These are phyloP conservation scores for Candida nanaspora DNA, from an alignment of 805 yeast species.

Conservation along the genomic window DNA sequence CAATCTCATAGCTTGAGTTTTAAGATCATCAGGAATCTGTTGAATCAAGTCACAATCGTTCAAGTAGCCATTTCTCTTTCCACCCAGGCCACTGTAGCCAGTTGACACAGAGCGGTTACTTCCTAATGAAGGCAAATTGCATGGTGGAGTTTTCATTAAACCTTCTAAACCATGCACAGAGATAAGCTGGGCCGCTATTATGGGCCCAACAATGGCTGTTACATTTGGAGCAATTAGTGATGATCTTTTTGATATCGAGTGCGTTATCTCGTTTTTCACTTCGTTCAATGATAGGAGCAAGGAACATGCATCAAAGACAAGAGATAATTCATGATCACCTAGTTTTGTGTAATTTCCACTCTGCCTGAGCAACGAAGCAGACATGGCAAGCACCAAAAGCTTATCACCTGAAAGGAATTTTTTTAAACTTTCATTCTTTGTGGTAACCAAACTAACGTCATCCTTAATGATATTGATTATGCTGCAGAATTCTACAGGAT, in stretches of 20 bases:
- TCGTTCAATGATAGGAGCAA: slow-evolving; percentile 38
- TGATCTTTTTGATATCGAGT: slow-evolving; percentile 50
- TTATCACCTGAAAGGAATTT: slow-evolving; percentile 53
- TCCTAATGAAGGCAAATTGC: slow-evolving; percentile 79
- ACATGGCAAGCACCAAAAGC: slow-evolving; percentile 64
- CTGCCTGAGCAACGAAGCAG: slow-evolving; percentile 47
- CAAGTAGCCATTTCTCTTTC: slow-evolving; percentile 63
- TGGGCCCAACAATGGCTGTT: slow-evolving; percentile 62
- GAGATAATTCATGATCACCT: slow-evolving; percentile 24
- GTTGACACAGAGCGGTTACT: slow-evolving; percentile 34
- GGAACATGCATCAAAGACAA: slow-evolving; percentile 35
- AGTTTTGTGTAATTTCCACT: slow-evolving; percentile 13
- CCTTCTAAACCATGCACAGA: slow-evolving; percentile 64
- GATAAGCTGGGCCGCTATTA: slow-evolving; percentile 66
- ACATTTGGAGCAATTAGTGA: slow-evolving; percentile 72
- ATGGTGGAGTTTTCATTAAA: slow-evolving; percentile 66
- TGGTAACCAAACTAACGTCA: slow-evolving; percentile 8
- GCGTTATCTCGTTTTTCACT: slow-evolving; percentile 36
- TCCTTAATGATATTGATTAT: slow-evolving; percentile 46
- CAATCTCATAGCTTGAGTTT: slow-evolving; percentile 69
- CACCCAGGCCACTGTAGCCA: slow-evolving; percentile 36
- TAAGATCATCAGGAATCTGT: slow-evolving; percentile 46
- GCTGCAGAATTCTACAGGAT: slow-evolving; percentile 55
- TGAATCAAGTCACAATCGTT: slow-evolving; percentile 55
- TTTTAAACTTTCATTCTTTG: slow-evolving; percentile 28